phyloP scores from a whole-genome alignment of 1,284 basidiomycete species.

The Trametes pubescens region DNA sequence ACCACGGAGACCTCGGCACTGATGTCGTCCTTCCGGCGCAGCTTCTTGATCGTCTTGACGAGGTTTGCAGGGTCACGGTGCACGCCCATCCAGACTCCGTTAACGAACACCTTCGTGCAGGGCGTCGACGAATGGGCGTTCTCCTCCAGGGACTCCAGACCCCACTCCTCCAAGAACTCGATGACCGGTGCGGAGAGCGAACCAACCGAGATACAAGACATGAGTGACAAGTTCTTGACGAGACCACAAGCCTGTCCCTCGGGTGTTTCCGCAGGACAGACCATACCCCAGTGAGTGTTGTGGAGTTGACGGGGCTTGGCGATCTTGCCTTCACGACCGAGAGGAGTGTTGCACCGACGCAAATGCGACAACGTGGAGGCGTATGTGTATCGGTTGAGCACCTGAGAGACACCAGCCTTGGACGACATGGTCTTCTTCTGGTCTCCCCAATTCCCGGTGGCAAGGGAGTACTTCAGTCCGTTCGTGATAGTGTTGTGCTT shows the following conservation, averaged over 20 bases:
- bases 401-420: constrained; percentile 98
- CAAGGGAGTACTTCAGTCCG: constrained; percentile 97
- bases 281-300: constrained; percentile 99
- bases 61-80: constrained; percentile 94
- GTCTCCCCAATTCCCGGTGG: constrained; percentile 99
- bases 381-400: constrained; percentile 98
- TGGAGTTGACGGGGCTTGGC: constrained; percentile 99
- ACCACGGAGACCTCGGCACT: constrained; percentile 97
- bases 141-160: constrained; percentile 91
- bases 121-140: constrained; percentile 84
- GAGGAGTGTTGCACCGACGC: constrained; percentile 97
- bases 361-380: constrained; percentile 98
- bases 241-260: constrained; percentile 99
- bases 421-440: constrained; percentile 99
- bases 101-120: constrained; percentile 98
- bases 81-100: constrained; percentile 99
- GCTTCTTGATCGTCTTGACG: constrained; percentile 91
- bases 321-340: constrained; percentile 98
- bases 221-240: constrained; percentile 98
- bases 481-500: constrained; percentile 98
- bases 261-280: constrained; percentile 98
- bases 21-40: constrained; percentile 95
- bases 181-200: constrained; percentile 96
- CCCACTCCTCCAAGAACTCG: constrained; percentile 99
- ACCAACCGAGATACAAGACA: constrained; percentile 98